Evolutionary conservation across 495 filamentous ascomycete genomes (phyloP).

Genomic region (Xanthoparmelia taractica): DNA sequence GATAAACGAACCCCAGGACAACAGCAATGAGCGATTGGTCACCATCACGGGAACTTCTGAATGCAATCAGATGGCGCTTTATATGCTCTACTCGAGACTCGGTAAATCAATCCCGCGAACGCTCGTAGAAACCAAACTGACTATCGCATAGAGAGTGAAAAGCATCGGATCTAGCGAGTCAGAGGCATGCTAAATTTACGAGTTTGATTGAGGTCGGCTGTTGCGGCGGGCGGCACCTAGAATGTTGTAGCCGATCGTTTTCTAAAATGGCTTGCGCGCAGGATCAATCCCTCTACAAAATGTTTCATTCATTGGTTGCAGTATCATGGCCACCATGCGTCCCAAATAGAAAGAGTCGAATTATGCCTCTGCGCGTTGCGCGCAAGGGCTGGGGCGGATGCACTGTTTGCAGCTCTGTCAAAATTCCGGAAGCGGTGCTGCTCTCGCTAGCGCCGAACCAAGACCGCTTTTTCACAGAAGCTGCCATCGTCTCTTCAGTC

Average conservation of each 20-base stretch:
- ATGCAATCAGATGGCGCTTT: slow-evolving; percentile 97
- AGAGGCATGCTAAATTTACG: not conserved
- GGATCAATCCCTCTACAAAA: not conserved
- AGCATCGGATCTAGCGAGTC: slow-evolving; percentile 56
- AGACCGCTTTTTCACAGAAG: not conserved
- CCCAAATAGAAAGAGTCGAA: not conserved
- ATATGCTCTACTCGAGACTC: slow-evolving; percentile 96
- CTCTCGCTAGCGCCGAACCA: not conserved
- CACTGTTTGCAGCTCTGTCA: not conserved
- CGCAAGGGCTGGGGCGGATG: not conserved
- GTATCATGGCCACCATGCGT: not conserved
- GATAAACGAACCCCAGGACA: slow-evolving; percentile 98
- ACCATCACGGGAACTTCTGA: slow-evolving; percentile 97
- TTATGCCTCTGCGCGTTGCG: not conserved
- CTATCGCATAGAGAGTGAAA: slow-evolving; percentile 62
- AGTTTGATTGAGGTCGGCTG: slow-evolving; percentile 6
- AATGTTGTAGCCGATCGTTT: slow-evolving; percentile 13
- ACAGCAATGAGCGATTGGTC: slow-evolving; percentile 94
- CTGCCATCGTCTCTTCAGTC: not conserved
- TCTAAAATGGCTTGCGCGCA: not conserved
- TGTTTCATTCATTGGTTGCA: not conserved
- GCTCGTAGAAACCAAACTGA: slow-evolving; percentile 26
- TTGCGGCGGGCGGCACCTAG: slow-evolving; percentile 9
- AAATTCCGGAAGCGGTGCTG: not conserved
- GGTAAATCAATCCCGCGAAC: slow-evolving; percentile 56